A percentile compares a stretch with the other conserved stretches of the same genome.
Conservation (phyloP, 2,329 filamentous ascomycete genomes). For the Pyrenochaeta sp. region DNA sequence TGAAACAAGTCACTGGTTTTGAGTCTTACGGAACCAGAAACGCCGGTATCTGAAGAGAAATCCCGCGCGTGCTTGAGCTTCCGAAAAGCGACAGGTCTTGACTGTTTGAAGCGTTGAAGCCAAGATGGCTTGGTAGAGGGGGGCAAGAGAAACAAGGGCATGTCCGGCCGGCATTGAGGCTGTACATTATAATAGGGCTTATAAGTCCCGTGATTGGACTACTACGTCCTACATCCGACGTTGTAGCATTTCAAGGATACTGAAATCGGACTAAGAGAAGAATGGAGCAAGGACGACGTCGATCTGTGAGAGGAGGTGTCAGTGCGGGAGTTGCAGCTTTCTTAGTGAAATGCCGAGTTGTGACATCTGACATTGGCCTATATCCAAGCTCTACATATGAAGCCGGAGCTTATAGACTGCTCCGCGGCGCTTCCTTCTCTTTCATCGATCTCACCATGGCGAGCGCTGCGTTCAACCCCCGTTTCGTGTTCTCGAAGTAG, state of each 20-base stretch:
- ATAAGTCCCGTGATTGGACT: too few species aligned
- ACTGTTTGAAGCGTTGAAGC: conserved; percentile 12
- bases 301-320: not conserved
- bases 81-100: conserved; percentile 8
- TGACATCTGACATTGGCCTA: too few species aligned
- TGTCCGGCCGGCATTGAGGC: too few species aligned
- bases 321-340: too few species aligned
- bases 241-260: too few species aligned
- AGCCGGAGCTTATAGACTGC: conserved; percentile 34
- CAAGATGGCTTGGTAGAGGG: conserved; percentile 17
- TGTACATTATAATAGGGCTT: too few species aligned
- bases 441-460: conserved; percentile 36
- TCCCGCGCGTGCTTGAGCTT: not conserved
- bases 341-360: too few species aligned
- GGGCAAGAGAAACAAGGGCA: not conserved
- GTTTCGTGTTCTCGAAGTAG: conserved; percentile 45
- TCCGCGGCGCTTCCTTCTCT: conserved; percentile 29
- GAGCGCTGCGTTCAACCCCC: conserved; percentile 38
- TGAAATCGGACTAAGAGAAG: not conserved
- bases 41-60: not conserved
- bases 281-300: conserved; percentile 1
- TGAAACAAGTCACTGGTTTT: conserved; percentile 16
- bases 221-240: too few species aligned
- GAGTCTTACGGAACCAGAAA: not conserved
- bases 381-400: too few species aligned